Base-by-base conservation (phyloP, 148 eudicot species). In the Chenopodium berlandieri region DNA sequence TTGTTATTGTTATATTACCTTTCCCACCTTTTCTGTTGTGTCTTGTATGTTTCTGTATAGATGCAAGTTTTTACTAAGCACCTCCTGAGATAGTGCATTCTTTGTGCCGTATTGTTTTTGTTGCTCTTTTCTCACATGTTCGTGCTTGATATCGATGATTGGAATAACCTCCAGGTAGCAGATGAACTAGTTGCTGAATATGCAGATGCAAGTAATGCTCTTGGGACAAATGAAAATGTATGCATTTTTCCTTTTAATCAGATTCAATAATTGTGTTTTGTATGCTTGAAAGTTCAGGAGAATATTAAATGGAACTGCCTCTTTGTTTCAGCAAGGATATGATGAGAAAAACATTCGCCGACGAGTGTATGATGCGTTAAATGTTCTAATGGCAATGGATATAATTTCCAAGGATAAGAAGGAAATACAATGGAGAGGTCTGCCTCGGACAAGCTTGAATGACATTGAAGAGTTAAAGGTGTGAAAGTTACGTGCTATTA, bases 321-420 rank as follows among this genome's bases (percentile, higher is more conserved):
- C 27, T 71, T 81, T 75, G 20, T 84, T 64, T 71, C 89, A 91
- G 94, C 93, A 85, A 86, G 94, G 93, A 79, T 92, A 91, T 75
- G 97, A 95, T 71, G 98, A 92, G 88, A 95, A 95, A 86, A 95
- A 95, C 78, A 95, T 95, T 70, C 90, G 98, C 66, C 91, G 98
- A 73, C 88, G 98, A 87, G 98, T 95, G 27, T 95, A 95, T 83
- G 98, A 95, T 88, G 96, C 98, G 7, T 76, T 95, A 79, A 95
- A 95, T 85, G 98, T 95, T 80, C 89, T 95, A 78, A 93, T 95
- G 98, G 98, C 98, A 17, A 90, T 95, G 93, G 98, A 95, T 83
- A 93, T 95, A 56, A 93, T 95, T 69, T 91, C 96, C 25, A 93
- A 93, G 83, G 98, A 93, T 76, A 95, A 92, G 79, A 95, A 95